Percentiles rank a stretch among this genome's conserved stretches.
These are phyloP conservation scores for Apiotrichum gamsii DNA, from an alignment of 1,284 basidiomycete species.

Conservation along the genomic window DNA sequence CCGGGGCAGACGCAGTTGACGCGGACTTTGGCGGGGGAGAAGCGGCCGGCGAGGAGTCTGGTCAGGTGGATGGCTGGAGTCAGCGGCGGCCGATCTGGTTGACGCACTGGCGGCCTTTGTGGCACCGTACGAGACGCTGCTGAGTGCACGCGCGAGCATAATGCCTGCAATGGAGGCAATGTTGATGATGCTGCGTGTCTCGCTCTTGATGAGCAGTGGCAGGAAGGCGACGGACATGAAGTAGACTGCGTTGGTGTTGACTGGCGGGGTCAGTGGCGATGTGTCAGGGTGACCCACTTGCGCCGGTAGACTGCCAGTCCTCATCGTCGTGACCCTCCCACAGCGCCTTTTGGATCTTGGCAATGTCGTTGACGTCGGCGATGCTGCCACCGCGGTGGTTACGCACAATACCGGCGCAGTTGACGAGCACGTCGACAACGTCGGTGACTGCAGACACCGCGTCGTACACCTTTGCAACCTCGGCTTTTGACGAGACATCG, in stretches of 20 bases:
- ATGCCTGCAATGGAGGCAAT: conserved; percentile 42
- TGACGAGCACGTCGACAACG: conserved; percentile 36
- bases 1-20: conserved; percentile 38
- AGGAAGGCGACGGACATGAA: conserved; percentile 38
- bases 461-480: conserved; percentile 29
- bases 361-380: conserved; percentile 24
- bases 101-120: conserved; percentile 31
- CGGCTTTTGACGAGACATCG: conserved; percentile 40
- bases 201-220: conserved; percentile 36
- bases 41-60: conserved; percentile 27
- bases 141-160: conserved; percentile 29
- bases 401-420: conserved; percentile 36
- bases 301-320: conserved; percentile 22
- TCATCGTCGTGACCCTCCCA: conserved; percentile 35
- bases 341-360: conserved; percentile 16
- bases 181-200: conserved; percentile 32
- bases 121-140: conserved; percentile 34
- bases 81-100: too few relatives aligned
- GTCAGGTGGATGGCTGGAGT: conserved; percentile 24
- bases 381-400: conserved; percentile 25
- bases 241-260: conserved; percentile 37
- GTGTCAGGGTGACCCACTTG: conserved; percentile 2
- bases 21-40: conserved; percentile 35
- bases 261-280: conserved; percentile 1
- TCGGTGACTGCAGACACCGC: conserved; percentile 25